phyloP scores from a whole-genome alignment of 2,329 filamentous ascomycete species.

The Colletotrichum sp. region DNA sequence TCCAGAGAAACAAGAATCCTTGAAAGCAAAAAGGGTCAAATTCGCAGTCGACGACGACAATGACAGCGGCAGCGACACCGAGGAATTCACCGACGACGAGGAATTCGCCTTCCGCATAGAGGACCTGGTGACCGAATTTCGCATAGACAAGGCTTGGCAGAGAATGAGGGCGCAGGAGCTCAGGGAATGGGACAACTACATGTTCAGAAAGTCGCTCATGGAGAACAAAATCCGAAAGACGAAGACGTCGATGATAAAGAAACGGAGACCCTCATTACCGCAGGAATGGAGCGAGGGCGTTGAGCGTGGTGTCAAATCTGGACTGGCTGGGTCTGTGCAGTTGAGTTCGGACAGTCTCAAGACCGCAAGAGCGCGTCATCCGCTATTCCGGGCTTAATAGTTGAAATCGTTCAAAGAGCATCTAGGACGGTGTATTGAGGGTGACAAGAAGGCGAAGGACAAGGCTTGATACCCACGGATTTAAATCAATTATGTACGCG shows the following conservation, averaged over 20 bases:
- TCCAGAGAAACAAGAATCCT: not conserved
- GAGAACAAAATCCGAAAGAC: not conserved
- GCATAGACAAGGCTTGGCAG: not conserved
- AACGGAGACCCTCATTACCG: not conserved
- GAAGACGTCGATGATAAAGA: not conserved
- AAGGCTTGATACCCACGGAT: not conserved
- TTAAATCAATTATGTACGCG: not conserved
- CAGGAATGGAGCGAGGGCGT: not conserved
- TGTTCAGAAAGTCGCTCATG: not conserved
- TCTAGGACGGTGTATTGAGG: accelerated
- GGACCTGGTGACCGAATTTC: not conserved
- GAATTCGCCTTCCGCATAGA: not conserved
- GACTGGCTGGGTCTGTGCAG: not conserved
- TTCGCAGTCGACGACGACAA: not conserved
- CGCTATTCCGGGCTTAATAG: not conserved
- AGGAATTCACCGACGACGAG: not conserved
- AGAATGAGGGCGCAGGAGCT: not conserved
- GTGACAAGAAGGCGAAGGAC: not conserved
- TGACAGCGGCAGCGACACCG: not conserved
- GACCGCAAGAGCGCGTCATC: not conserved
- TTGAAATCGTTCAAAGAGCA: not conserved
- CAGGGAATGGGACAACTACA: not conserved
- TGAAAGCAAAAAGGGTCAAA: not conserved
- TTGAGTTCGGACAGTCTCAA: not conserved
- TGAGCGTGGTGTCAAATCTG: not conserved